Evolutionary conservation across 805 yeast species (phyloP).

Genomic region (Zygosaccharomyces rouxii): DNA sequence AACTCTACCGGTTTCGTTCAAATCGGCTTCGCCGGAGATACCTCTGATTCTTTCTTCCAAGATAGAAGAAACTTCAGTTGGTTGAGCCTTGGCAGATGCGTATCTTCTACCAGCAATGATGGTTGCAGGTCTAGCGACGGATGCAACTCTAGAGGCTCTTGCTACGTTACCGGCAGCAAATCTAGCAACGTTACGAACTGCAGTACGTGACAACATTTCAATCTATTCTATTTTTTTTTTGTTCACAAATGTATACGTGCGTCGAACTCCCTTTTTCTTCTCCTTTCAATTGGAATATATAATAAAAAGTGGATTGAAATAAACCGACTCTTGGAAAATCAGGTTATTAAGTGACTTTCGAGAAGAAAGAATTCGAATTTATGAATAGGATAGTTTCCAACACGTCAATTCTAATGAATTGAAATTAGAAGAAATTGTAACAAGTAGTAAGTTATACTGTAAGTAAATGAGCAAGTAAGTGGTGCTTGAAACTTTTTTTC

Average conservation of each 20-base stretch:
- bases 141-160: conserved; percentile 52
- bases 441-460: background rate
- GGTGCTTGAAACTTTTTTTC: background rate
- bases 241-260: background rate
- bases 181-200: conserved; percentile 80
- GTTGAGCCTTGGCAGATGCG: conserved; percentile 93
- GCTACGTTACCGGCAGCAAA: conserved; percentile 41
- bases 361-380: background rate
- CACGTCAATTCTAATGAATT: background rate
- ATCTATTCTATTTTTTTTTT: background rate
- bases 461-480: background rate
- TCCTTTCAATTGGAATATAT: conserved; percentile 8
- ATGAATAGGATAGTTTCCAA: background rate
- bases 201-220: conserved; percentile 79
- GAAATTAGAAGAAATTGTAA: background rate
- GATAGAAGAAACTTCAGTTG: conserved; percentile 98
- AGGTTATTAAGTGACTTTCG: background rate
- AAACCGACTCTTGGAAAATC: background rate
- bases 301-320: background rate
- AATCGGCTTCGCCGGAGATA: conserved; percentile 93
- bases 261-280: conserved; percentile 6
- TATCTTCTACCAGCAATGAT: conserved; percentile 71
- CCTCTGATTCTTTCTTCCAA: conserved; percentile 99
- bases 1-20: conserved; percentile 99
- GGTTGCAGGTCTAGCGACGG: conserved; percentile 63